phyloP scores from a whole-genome alignment of 331 rosid species.

The Stylosanthes scabra region DNA sequence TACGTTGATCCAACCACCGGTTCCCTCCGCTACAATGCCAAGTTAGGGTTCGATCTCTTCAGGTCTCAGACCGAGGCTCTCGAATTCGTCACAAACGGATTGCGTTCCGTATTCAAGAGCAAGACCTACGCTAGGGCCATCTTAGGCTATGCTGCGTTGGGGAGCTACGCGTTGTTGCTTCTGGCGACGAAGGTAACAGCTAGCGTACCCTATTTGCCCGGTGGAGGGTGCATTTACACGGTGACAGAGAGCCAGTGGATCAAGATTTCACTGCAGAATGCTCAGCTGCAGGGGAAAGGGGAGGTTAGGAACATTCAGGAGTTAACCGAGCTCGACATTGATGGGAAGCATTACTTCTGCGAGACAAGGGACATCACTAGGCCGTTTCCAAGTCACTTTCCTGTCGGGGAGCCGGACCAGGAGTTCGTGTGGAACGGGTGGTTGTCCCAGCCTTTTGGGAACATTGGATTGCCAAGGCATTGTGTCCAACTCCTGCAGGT shows the following conservation, averaged over 20 bases:
- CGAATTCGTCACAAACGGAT: slow-evolving; percentile 68
- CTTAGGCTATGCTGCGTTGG: slow-evolving; percentile 87
- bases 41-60: slow-evolving; percentile 71
- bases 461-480: slow-evolving; percentile 80
- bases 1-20: slow-evolving; percentile 98
- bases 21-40: slow-evolving; percentile 61
- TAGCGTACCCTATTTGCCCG: slow-evolving; percentile 76
- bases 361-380: slow-evolving; percentile 89
- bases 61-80: slow-evolving; percentile 79
- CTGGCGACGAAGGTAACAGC: slow-evolving; percentile 77
- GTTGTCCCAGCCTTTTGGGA: slow-evolving; percentile 77
- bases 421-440: slow-evolving; percentile 98
- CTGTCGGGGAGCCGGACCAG: slow-evolving; percentile 69
- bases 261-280: slow-evolving; percentile 76
- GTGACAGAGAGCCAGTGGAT: slow-evolving; percentile 93
- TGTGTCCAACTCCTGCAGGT: slow-evolving; percentile 97
- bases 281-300: slow-evolving; percentile 80
- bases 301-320: slow-evolving; percentile 84
- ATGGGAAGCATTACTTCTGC: slow-evolving; percentile 92
- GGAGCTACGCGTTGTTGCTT: slow-evolving; percentile 77
- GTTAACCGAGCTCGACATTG: slow-evolving; percentile 83
- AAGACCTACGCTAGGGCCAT: slow-evolving; percentile 67
- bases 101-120: slow-evolving; percentile 58
- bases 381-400: slow-evolving; percentile 81
- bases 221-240: slow-evolving; percentile 85